Conservation (phyloP, 75 land plant genomes). For the Pinus tabuliformis region DNA sequence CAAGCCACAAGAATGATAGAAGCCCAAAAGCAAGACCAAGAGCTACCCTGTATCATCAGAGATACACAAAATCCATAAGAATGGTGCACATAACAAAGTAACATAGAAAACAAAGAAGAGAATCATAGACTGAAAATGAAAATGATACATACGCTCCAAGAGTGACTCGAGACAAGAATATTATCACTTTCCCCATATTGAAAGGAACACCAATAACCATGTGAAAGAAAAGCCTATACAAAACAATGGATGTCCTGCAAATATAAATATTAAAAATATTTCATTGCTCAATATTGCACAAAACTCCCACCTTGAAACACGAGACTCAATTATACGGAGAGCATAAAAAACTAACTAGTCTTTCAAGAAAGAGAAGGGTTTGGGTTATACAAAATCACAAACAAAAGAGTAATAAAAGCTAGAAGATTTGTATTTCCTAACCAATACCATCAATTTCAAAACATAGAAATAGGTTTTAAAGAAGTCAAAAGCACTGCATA, state of each 20-base stretch:
- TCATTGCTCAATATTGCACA: neutral
- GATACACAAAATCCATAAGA: neutral
- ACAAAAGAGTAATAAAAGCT: no score
- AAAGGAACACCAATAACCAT: slow-evolving; percentile 82
- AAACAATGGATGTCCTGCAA: slow-evolving; percentile 96
- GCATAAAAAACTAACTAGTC: neutral
- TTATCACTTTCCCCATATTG: slow-evolving; percentile 51
- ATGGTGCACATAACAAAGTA: neutral
- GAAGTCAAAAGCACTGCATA: neutral
- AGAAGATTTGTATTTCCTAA: neutral
- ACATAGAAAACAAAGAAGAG: neutral
- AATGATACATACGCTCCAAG: slow-evolving; percentile 84
- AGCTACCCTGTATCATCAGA: slow-evolving; percentile 64
- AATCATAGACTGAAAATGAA: neutral
- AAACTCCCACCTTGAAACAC: neutral
- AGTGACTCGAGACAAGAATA: slow-evolving; percentile 67
- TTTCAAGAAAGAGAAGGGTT: neutral
- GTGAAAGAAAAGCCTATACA: slow-evolving; percentile 74
- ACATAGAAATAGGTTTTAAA: neutral
- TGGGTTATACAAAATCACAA: no score
- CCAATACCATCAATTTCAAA: neutral
- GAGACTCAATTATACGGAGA: neutral
- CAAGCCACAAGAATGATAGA: slow-evolving; percentile 82
- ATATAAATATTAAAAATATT: neutral
- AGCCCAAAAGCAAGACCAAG: slow-evolving; percentile 87